Evolutionary conservation across 441 rosid genomes (phyloP), one percentile per base, ranked within the genome.

Genomic region (Viola pubescens): DNA sequence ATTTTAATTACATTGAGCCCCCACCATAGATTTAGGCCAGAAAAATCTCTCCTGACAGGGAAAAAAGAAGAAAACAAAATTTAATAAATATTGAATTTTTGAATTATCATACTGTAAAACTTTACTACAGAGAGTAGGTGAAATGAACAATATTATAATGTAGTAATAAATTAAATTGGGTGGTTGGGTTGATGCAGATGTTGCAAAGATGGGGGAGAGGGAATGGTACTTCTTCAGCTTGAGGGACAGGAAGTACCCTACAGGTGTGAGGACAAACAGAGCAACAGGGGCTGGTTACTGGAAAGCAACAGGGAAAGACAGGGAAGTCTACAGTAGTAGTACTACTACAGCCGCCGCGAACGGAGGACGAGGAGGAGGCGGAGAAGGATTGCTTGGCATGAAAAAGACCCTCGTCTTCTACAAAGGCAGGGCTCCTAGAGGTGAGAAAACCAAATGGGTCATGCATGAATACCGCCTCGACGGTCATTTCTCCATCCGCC

Each of bases 391-490:
- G 42, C 79, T 94, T 4, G 98, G 98, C 43, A 83, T 90, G 95
- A 94, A 94, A 70, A 94, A 94, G 67, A 94, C 98, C 11, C 81
- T 94, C 0, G 98, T 94, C 60, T 94, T 94, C 72, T 94, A 94
- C 82, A 80, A 74, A 41, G 98, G 98, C 45, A 81, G 97, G 57
- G 98, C 98, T 34, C 98, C 96, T 4, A 87, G 94, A 50, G 98
- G 98, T 0, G 87, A 84, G 72, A 94, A 94, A 75, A 94, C 96
- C 61, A 94, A 84, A 75, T 94, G 98, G 98, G 95, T 94, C 74
- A 88, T 94, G 98, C 98, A 94, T 59, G 98, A 94, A 77, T 94
- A 94, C 85, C 97, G 97, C 49, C 81, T 89, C 3, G 96, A 88
- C 59, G 90, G 89, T 16, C 84, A 89, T 70, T 81, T 77, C 71